Conservation (phyloP, 768 basidiomycete genomes). For the Rhodosporidiobolus sp. region DNA sequence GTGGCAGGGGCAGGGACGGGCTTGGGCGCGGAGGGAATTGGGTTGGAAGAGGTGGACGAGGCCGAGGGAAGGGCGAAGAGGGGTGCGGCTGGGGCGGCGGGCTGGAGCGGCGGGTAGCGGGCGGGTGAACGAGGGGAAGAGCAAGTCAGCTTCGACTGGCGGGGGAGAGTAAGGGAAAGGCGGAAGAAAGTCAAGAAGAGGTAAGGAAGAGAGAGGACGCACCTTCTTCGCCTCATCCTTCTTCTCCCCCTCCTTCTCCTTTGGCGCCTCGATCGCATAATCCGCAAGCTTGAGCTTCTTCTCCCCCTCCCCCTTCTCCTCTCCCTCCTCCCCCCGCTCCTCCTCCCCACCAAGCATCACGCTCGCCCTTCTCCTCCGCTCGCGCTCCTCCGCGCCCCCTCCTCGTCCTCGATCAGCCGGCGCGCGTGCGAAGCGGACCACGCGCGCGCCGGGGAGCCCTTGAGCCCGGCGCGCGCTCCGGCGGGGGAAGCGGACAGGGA, state of each 20-base stretch:
- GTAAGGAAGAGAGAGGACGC: background rate
- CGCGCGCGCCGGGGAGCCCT: background rate
- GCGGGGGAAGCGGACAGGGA: background rate
- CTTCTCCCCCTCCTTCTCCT: background rate
- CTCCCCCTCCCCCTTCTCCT: background rate
- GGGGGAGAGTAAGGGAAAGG: no score
- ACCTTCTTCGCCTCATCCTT: background rate
- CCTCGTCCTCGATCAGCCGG: constrained; percentile 14
- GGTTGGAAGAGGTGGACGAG: background rate
- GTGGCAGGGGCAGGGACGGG: no score
- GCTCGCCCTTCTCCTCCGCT: constrained; percentile 16
- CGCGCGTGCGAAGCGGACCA: constrained; percentile 23
- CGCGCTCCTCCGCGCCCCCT: constrained; percentile 17
- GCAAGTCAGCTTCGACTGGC: no score
- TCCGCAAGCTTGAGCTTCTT: constrained; percentile 28
- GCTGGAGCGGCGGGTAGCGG: no score
- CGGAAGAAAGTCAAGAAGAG: background rate
- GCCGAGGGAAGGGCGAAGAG: background rate
- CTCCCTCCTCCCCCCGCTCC: background rate
- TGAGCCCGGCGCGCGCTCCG: background rate
- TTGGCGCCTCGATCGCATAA: background rate
- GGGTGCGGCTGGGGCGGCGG: background rate
- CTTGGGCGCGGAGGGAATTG: background rate
- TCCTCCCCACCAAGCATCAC: constrained; percentile 14
- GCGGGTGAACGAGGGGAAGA: no score